phyloP scores from a whole-genome alignment of 2,329 filamentous ascomycete genomes.

The Talaromyces marneffei region DNA sequence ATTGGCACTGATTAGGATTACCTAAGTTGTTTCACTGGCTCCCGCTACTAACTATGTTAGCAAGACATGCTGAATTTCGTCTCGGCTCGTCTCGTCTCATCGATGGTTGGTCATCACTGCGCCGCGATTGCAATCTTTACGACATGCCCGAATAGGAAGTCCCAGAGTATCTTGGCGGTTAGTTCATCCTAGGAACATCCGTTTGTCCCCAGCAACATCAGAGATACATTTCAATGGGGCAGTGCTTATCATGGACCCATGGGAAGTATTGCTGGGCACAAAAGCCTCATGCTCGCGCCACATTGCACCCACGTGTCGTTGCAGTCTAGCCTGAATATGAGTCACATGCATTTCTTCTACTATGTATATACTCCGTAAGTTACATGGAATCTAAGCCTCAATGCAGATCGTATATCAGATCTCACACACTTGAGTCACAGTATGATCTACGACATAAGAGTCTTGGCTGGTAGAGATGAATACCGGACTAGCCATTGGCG shows the following conservation, averaged over 20 bases:
- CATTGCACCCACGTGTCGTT: background rate
- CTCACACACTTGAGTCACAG: background rate
- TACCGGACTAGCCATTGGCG: background rate
- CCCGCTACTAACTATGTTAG: background rate
- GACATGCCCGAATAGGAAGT: background rate
- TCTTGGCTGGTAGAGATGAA: background rate
- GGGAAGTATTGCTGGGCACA: background rate
- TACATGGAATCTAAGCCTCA: background rate
- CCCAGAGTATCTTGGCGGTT: background rate
- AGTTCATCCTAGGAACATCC: too few species aligned
- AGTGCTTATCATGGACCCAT: background rate
- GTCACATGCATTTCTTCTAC: background rate
- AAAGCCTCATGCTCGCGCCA: background rate
- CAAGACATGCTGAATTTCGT: background rate
- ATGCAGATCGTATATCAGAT: background rate
- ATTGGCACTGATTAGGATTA: background rate
- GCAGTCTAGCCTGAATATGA: background rate
- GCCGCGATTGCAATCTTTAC: background rate
- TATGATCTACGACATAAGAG: background rate
- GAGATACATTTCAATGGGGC: background rate
- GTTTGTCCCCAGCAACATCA: too few species aligned
- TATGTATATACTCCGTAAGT: too few species aligned
- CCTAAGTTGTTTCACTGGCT: background rate
- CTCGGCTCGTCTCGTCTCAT: too few species aligned
- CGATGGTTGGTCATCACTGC: background rate